Evolutionary conservation across 1,284 basidiomycete species (phyloP).

Genomic region (Ustilago cynodontis): DNA sequence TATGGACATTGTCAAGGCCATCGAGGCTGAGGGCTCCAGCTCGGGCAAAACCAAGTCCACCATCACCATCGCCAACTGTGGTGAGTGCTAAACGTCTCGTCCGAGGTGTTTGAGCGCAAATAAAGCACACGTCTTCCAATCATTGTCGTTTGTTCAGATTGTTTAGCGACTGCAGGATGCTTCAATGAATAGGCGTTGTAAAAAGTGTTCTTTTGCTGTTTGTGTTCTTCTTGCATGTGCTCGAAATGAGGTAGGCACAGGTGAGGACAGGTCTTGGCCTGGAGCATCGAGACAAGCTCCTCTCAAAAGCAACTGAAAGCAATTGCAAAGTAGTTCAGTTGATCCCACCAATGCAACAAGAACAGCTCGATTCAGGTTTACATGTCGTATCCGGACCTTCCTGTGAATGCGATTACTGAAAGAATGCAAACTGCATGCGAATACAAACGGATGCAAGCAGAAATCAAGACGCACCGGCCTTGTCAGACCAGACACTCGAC

Average conservation of each 20-base stretch:
- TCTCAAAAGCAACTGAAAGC: too few relatives aligned
- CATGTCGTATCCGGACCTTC: too few relatives aligned
- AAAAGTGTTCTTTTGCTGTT: neutral
- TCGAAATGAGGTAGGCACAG: too few relatives aligned
- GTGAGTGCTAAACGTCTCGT: slow-evolving; percentile 56
- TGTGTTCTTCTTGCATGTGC: neutral
- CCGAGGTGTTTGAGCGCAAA: neutral
- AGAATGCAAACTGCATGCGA: neutral
- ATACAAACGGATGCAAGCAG: neutral
- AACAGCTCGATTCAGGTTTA: too few relatives aligned
- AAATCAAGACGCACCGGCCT: neutral
- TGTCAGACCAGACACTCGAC: slow-evolving; percentile 9
- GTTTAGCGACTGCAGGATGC: neutral
- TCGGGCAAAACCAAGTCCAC: slow-evolving; percentile 63
- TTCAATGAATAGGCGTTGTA: neutral
- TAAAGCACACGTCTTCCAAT: neutral
- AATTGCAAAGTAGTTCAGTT: too few relatives aligned
- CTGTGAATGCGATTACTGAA: neutral
- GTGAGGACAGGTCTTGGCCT: too few relatives aligned
- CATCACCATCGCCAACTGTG: slow-evolving; percentile 68
- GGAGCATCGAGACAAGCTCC: too few relatives aligned
- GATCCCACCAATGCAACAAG: too few relatives aligned
- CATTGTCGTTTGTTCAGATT: neutral
- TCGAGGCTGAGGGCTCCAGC: slow-evolving; percentile 62
- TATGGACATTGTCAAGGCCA: slow-evolving; percentile 66